Conservation (phyloP, 805 yeast genomes). For the Saccharomycopsis sp. region DNA sequence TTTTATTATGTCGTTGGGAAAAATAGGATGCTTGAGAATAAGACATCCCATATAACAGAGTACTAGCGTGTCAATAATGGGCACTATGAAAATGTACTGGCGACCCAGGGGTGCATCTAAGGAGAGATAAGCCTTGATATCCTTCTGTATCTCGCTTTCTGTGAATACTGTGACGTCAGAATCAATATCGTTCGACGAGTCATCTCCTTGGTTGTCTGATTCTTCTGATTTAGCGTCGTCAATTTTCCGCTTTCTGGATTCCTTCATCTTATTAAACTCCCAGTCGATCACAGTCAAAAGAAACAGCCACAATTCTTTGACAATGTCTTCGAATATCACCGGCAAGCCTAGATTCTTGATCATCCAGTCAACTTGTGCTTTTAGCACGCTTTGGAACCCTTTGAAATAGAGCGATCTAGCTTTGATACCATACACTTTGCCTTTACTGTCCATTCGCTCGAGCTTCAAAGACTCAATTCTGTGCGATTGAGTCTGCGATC, state of each 20-base stretch:
- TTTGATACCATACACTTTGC: constrained; percentile 7
- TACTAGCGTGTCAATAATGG: constrained; percentile 26
- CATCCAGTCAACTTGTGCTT: constrained; percentile 40
- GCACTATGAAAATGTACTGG: constrained; percentile 18
- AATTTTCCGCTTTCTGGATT: constrained; percentile 1
- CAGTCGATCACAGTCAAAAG: constrained; percentile 22
- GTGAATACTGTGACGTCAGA: constrained; percentile 13
- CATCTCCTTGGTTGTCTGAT: constrained; percentile 10
- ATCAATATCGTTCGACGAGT: constrained; percentile 21
- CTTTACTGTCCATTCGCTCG: constrained; percentile 11
- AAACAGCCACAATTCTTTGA: constrained; percentile 34
- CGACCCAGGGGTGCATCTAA: background rate
- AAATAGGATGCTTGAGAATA: constrained; percentile 44
- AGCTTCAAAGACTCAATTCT: background rate
- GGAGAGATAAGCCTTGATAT: background rate
- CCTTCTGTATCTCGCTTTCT: constrained; percentile 9
- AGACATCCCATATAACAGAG: constrained; percentile 47
- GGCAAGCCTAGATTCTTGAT: constrained; percentile 30
- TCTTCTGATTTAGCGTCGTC: constrained; percentile 13
- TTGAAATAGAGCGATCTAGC: constrained; percentile 32
- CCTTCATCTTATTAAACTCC: background rate
- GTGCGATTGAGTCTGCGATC: background rate
- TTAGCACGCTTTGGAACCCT: constrained; percentile 46
- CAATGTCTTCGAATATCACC: constrained; percentile 26
- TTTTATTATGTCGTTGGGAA: constrained; percentile 40